phyloP scores from a whole-genome alignment of 73 alveolate genomes.

The Paramecium sexaurelia region DNA sequence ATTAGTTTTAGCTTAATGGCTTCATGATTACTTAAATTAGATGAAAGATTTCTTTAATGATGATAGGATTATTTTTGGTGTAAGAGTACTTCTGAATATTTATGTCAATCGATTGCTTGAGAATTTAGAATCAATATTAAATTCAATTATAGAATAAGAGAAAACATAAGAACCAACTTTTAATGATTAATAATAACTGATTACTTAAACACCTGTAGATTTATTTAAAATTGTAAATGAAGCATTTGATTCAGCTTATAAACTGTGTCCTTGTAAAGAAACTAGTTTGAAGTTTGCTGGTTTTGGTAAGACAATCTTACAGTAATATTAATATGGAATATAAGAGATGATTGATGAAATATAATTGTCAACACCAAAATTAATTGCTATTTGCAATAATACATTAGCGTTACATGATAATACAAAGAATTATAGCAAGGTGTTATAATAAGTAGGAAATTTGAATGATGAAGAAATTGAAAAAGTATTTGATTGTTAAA shows the following conservation, averaged over 20 bases:
- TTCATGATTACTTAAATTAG: slow-evolving; percentile 20
- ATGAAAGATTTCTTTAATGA: slow-evolving; percentile 57
- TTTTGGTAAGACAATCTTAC: background rate
- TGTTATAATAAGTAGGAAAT: background rate
- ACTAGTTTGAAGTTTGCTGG: background rate
- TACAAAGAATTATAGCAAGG: background rate
- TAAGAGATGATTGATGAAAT: slow-evolving; percentile 4
- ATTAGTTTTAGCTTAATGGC: slow-evolving; percentile 39
- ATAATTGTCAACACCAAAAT: background rate
- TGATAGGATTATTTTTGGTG: slow-evolving; percentile 55
- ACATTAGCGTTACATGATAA: slow-evolving; percentile 20
- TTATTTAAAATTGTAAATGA: slow-evolving; percentile 59
- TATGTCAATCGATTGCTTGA: slow-evolving; percentile 52
- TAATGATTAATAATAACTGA: slow-evolving; percentile 23
- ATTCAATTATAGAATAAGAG: slow-evolving; percentile 42
- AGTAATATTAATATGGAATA: slow-evolving; percentile 17
- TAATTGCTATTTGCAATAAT: slow-evolving; percentile 5
- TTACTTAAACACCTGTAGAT: slow-evolving; percentile 52
- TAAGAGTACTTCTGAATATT: slow-evolving; percentile 29
- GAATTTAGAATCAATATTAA: slow-evolving; percentile 24
- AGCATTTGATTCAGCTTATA: slow-evolving; percentile 52
- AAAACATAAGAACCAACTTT: background rate
- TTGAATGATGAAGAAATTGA: slow-evolving; percentile 34
- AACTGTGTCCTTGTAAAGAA: background rate
- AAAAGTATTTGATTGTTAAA: background rate